phyloP scores from a whole-genome alignment of 2,329 filamentous ascomycete genomes.

The Cryphonectria japonica region DNA sequence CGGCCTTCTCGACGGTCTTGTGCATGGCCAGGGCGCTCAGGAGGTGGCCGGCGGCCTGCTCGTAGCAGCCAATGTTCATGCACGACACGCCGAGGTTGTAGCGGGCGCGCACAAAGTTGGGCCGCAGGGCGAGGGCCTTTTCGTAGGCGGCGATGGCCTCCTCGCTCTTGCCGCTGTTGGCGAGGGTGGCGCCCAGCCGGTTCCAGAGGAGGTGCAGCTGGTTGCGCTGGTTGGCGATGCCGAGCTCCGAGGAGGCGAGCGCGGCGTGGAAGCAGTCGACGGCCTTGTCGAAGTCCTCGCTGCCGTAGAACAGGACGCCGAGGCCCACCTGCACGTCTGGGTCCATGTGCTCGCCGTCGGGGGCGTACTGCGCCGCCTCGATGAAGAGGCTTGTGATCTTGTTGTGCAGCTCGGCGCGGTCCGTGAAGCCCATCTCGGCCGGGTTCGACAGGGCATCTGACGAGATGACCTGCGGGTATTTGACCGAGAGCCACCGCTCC shows the following conservation, averaged over 20 bases:
- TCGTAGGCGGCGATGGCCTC: slow-evolving; percentile 98
- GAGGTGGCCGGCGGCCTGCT: slow-evolving; percentile 90
- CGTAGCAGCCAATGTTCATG: slow-evolving; percentile 96
- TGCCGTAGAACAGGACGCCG: slow-evolving; percentile 95
- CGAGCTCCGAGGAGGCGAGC: slow-evolving; percentile 81
- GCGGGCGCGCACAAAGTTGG: slow-evolving; percentile 94
- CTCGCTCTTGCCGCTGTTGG: slow-evolving; percentile 90
- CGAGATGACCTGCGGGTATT: slow-evolving; percentile 83
- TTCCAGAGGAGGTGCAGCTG: slow-evolving; percentile 98
- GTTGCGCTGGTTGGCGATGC: slow-evolving; percentile 79
- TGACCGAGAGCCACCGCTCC: slow-evolving; percentile 94
- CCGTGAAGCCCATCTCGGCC: slow-evolving; percentile 90
- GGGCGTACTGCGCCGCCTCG: slow-evolving; percentile 86
- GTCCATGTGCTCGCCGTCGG: slow-evolving; percentile 93
- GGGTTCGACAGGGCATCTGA: slow-evolving; percentile 73
- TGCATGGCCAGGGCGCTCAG: slow-evolving; percentile 94
- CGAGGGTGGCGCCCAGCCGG: slow-evolving; percentile 90
- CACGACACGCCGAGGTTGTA: slow-evolving; percentile 97
- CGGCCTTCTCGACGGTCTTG: slow-evolving; percentile 86
- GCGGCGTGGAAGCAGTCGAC: slow-evolving; percentile 97
- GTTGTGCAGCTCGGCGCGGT: slow-evolving; percentile 85
- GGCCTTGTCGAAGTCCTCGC: slow-evolving; percentile 97
- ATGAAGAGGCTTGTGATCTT: slow-evolving; percentile 92
- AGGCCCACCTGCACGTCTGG: slow-evolving; percentile 97
- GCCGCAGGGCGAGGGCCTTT: slow-evolving; percentile 83